Evolutionary conservation across 2,329 filamentous ascomycete species (phyloP).

Genomic region (Claviceps paspali): DNA sequence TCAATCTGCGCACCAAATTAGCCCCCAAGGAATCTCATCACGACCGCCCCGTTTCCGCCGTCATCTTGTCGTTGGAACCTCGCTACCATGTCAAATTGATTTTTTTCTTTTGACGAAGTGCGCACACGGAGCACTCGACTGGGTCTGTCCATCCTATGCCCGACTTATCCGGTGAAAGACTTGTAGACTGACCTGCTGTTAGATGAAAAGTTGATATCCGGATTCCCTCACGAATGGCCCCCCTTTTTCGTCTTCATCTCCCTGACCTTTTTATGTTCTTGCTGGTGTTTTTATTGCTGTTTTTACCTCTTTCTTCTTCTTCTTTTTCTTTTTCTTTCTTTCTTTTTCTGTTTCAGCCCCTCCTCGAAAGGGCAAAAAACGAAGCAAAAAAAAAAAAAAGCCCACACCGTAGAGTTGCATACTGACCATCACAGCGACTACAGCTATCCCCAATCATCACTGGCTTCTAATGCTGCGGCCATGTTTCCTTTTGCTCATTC

Average conservation of each 20-base stretch:
- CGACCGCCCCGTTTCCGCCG: no score
- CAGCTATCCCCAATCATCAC: conserved; percentile 37
- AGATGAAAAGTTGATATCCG: conserved; percentile 45
- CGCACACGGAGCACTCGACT: conserved; percentile 6
- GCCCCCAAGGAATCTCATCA: no score
- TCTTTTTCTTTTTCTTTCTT: conserved; percentile 9
- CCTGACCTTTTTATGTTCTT: conserved; percentile 13
- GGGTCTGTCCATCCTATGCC: conserved; percentile 14
- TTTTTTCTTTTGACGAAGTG: no score
- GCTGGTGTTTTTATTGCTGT: no score
- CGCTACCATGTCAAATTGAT: no score
- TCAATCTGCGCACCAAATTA: no score
- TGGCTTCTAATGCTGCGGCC: conserved; percentile 32
- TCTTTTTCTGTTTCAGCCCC: background rate
- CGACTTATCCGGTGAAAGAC: conserved; percentile 5
- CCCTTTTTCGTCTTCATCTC: conserved; percentile 7
- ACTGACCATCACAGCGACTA: conserved; percentile 45
- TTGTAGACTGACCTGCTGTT: conserved; percentile 15
- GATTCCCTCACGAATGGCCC: no score
- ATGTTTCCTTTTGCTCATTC: conserved; percentile 45
- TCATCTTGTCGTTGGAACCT: no score
- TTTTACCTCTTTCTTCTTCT: background rate
- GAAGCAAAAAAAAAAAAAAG: background rate
- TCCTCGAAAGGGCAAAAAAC: background rate
- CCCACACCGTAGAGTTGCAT: conserved; percentile 26